These are phyloP conservation scores for Poa pratensis DNA, from an alignment of 176 grass and related monocot species.

Conservation along the genomic window DNA sequence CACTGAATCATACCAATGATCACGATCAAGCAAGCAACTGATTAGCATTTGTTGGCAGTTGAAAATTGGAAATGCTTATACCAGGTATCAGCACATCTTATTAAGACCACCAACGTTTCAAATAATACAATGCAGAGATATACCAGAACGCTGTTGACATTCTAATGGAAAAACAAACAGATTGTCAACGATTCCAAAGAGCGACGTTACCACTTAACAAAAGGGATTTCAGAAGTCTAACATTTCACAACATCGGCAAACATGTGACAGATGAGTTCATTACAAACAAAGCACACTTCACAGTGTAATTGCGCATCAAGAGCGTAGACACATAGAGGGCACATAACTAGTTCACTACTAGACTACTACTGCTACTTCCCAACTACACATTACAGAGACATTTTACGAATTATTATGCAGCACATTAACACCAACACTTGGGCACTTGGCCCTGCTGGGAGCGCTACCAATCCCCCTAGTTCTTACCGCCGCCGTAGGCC, in stretches of 20 bases:
- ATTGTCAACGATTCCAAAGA: background rate
- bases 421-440: conserved; percentile 8
- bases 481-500: conserved; percentile 53
- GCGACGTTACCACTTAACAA: background rate
- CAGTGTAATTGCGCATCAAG: conserved; percentile 11
- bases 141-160: background rate
- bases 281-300: conserved; percentile 34
- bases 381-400: conserved; percentile 23
- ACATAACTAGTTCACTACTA: background rate
- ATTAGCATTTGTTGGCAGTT: background rate
- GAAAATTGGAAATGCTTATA: background rate
- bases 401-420: background rate
- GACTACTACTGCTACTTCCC: background rate
- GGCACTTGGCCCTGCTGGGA: background rate
- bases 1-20: background rate
- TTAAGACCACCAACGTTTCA: background rate
- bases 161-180: background rate
- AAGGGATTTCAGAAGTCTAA: background rate
- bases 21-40: conserved; percentile 1
- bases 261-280: conserved; percentile 32
- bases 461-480: conserved; percentile 53
- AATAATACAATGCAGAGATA: background rate
- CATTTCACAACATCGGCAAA: conserved; percentile 15
- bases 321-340: conserved; percentile 38
- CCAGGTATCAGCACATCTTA: background rate